phyloP scores from a whole-genome alignment of 768 basidiomycete species.

The Sarcomyxa edulis region DNA sequence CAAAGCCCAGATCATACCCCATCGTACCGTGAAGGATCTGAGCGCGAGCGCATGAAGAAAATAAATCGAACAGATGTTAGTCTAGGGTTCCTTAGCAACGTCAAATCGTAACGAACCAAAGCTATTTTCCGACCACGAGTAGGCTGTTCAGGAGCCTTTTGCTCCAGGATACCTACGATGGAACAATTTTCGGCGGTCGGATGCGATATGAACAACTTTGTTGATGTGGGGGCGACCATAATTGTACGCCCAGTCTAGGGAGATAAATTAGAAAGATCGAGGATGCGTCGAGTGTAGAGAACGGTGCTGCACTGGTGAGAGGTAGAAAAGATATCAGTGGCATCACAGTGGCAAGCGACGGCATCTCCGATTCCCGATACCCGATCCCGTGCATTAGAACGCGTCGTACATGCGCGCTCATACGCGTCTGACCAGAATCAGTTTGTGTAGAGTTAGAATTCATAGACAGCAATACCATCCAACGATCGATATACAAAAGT shows the following conservation, averaged over 20 bases:
- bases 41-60: slow-evolving; percentile 3
- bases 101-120: slow-evolving; percentile 40
- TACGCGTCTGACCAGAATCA: too few relatives aligned
- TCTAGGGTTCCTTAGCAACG: slow-evolving; percentile 8
- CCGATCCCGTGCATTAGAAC: too few relatives aligned
- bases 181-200: slow-evolving; percentile 32
- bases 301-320: too few relatives aligned
- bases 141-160: slow-evolving; percentile 40
- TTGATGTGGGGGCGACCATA: slow-evolving; percentile 12
- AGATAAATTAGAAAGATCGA: background rate
- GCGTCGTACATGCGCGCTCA: too few relatives aligned
- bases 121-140: slow-evolving; percentile 60
- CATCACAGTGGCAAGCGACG: too few relatives aligned
- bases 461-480: too few relatives aligned
- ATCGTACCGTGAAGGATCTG: slow-evolving; percentile 78
- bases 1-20: too few relatives aligned
- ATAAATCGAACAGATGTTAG: slow-evolving; percentile 11
- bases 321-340: too few relatives aligned
- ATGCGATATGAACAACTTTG: slow-evolving; percentile 51
- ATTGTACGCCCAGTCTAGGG: too few relatives aligned
- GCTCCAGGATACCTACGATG: slow-evolving; percentile 61
- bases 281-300: too few relatives aligned
- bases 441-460: too few relatives aligned
- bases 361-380: too few relatives aligned
- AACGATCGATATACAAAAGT: background rate